Evolutionary conservation across 306 rosid genomes (phyloP).

Genomic region (Cotoneaster glaucophyllus): DNA sequence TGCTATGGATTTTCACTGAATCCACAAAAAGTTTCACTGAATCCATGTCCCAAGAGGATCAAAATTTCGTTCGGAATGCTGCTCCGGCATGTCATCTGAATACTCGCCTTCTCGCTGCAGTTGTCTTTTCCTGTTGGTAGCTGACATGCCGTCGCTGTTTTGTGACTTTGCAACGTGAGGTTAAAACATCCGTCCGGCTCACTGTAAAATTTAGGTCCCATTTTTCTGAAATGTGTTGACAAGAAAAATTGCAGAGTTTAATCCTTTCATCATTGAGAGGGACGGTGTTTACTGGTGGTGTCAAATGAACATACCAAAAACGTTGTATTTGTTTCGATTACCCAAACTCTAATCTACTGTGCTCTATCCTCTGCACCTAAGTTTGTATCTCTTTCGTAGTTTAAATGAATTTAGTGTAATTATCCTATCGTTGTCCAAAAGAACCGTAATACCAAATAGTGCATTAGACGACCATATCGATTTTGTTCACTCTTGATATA

Average conservation of each 20-base stretch:
- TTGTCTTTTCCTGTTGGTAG: background rate
- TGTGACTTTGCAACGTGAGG: background rate
- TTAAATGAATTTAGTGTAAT: too few relatives aligned
- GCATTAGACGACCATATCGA: too few relatives aligned
- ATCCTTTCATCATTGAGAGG: background rate
- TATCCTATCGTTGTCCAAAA: too few relatives aligned
- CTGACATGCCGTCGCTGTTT: background rate
- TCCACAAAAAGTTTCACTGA: background rate
- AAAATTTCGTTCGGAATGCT: background rate
- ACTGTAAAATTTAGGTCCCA: constrained; percentile 18
- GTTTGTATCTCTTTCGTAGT: rapidly evolving
- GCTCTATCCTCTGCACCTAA: rapidly evolving
- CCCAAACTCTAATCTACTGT: background rate
- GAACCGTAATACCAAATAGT: too few relatives aligned
- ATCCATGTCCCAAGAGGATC: background rate
- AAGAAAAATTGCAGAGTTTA: constrained; percentile 2
- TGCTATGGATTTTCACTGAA: constrained; percentile 9
- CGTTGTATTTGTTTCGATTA: background rate
- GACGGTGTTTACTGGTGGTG: background rate
- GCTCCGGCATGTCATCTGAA: constrained; percentile 11
- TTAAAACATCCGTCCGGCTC: constrained; percentile 9
- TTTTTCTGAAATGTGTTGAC: background rate
- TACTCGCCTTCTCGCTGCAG: background rate
- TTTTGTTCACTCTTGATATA: too few relatives aligned
- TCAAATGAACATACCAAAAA: background rate